phyloP scores from a whole-genome alignment of 2,329 filamentous ascomycete species.

The Myriosclerotinia scirpicola region DNA sequence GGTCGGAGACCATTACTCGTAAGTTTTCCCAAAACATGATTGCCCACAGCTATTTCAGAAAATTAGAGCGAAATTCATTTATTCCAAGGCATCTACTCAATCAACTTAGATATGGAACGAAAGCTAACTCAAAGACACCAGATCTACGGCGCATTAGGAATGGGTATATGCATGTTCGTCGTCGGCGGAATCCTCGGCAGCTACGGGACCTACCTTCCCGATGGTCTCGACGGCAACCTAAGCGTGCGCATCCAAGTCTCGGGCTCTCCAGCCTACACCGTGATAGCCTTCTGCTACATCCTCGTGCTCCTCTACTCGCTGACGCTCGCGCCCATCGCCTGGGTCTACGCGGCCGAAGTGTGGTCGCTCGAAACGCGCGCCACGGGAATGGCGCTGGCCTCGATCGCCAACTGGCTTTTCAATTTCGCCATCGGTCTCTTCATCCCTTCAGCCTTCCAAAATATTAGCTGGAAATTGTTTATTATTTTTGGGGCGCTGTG shows the following conservation, averaged over 20 bases:
- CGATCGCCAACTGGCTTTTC: constrained; percentile 57
- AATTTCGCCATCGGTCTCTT: constrained; percentile 62
- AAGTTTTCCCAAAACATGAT: neutral
- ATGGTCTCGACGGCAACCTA: constrained; percentile 47
- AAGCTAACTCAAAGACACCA: constrained; percentile 29
- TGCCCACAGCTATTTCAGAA: too few relatives aligned
- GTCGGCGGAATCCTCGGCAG: constrained; percentile 48
- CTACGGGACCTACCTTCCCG: constrained; percentile 46
- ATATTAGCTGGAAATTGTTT: constrained; percentile 57
- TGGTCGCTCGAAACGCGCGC: constrained; percentile 62
- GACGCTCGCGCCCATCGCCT: constrained; percentile 62
- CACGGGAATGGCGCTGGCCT: constrained; percentile 57
- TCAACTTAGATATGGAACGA: too few relatives aligned
- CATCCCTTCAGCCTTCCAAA: constrained; percentile 57
- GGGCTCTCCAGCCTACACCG: constrained; percentile 56
- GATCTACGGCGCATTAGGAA: constrained; percentile 45
- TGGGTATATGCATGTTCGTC: constrained; percentile 49
- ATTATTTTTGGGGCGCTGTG: constrained; percentile 52
- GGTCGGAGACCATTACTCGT: constrained; percentile 21
- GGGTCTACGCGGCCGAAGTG: constrained; percentile 66
- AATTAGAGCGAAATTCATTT: too few relatives aligned
- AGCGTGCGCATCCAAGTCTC: constrained; percentile 55
- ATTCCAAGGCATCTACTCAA: too few relatives aligned
- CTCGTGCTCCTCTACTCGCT: constrained; percentile 63
- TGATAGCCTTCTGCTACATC: constrained; percentile 66